phyloP scores from a whole-genome alignment of 2,329 filamentous ascomycete species.

The Harringtonia aguacate region DNA sequence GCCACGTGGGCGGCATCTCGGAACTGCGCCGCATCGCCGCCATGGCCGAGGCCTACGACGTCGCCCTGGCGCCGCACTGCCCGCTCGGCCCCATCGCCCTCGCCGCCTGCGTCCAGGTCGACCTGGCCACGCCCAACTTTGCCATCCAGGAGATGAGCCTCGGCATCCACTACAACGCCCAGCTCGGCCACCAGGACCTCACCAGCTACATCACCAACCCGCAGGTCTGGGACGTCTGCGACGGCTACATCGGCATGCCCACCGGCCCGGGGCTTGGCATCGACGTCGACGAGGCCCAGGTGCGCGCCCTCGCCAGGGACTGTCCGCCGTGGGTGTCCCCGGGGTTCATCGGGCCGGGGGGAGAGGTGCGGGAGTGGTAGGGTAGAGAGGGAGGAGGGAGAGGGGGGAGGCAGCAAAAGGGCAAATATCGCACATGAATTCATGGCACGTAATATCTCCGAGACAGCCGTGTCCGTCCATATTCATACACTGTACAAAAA shows the following conservation, averaged over 20 bases:
- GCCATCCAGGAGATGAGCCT: constrained; percentile 60
- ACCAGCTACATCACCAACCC: constrained; percentile 50
- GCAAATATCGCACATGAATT: too few species aligned
- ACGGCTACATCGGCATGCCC: constrained; percentile 45
- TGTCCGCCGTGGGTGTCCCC: constrained; percentile 43
- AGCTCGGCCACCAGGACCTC: constrained; percentile 40
- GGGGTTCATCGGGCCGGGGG: constrained; percentile 48
- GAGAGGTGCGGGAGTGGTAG: constrained; percentile 48
- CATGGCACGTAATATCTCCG: too few species aligned
- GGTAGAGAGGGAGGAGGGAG: too few species aligned
- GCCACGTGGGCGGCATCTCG: constrained; percentile 53
- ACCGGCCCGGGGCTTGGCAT: constrained; percentile 48
- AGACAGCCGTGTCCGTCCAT: too few species aligned
- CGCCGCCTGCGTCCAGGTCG: constrained; percentile 54
- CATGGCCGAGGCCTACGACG: constrained; percentile 57
- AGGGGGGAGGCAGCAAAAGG: too few species aligned
- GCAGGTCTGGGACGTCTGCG: constrained; percentile 38
- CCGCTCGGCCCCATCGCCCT: constrained; percentile 56
- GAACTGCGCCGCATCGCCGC: constrained; percentile 51
- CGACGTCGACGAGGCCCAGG: constrained; percentile 52
- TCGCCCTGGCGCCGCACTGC: constrained; percentile 54
- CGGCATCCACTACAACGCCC: constrained; percentile 58
- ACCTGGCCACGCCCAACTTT: constrained; percentile 43
- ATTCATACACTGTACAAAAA: too few species aligned
- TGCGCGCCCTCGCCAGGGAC: constrained; percentile 38